Evolutionary conservation across 768 basidiomycete genomes (phyloP), one percentile per base, ranked within the genome.

Genomic region (Phaffia tasmanica): DNA sequence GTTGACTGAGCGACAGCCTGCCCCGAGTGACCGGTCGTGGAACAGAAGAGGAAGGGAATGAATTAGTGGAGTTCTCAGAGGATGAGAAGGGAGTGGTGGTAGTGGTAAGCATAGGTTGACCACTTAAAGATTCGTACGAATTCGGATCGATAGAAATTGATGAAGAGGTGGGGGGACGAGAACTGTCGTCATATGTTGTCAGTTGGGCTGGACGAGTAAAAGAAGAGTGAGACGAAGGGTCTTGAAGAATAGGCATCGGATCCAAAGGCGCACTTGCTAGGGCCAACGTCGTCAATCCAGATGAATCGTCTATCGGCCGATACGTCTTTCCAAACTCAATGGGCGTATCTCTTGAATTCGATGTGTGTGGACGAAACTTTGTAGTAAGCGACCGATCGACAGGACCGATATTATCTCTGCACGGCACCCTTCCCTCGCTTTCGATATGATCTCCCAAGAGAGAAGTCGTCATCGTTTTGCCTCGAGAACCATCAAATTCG

Each of bases 1-100:
- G 54, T 56, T 54, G 61, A 30, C 35, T n/a, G 66, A 35, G 54
- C 19, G 61, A 63, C 7, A 35, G 48, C 32, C 56, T 48, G 21
- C 53, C 59, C 46, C 59, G 59, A 46, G 59, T 61, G 46, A 61
- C 59, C 21, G 32, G 14, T 51, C 53, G 55, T 42, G 42, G 21
- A 50, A 32, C 59, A 23, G 57, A 57, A 23, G 65, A 56, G 57
- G 32, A 59, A 49, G 57, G 8, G 18, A 11, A 30, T 3, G 35
- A 30, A 47, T 29, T 55, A 25, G 58, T 60, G 16, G 14, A 53
- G 62, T 7, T 60, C 35, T 30, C 30, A 32, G 50, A 42, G 27
- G 53, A 30, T 55, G 58, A 67, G 50, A 16, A 30, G 65, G 35
- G 18, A 25, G 25, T 46, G 21, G 42, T 6, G 65, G 35, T 35